Evolutionary conservation across 257 asterid species (phyloP).

Genomic region (Coffea eugenioides): DNA sequence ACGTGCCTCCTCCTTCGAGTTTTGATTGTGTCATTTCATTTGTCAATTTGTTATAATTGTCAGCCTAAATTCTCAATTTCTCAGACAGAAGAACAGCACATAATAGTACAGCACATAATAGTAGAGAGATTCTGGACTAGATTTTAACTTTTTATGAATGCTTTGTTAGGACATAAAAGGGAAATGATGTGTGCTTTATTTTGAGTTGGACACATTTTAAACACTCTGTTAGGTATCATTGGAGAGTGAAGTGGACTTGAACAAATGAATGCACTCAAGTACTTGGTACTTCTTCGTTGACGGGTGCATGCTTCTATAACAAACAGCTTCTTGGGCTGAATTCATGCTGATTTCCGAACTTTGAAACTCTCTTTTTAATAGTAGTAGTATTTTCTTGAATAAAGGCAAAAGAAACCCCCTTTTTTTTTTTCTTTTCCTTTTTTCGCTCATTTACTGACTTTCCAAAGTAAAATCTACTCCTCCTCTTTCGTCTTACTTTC

Average conservation of each 20-base stretch:
- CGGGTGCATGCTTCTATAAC: background rate
- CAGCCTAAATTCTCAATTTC: slow-evolving; percentile 38
- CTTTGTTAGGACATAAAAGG: background rate
- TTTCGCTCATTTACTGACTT: background rate
- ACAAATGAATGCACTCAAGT: slow-evolving; percentile 5
- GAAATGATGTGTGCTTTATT: background rate
- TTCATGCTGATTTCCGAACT: slow-evolving; percentile 13
- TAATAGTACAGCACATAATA: background rate
- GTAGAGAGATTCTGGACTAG: background rate
- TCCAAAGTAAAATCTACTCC: slow-evolving; percentile 23
- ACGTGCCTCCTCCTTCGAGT: background rate
- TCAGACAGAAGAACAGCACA: slow-evolving; percentile 11
- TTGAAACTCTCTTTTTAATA: slow-evolving; percentile 8
- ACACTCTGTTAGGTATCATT: background rate
- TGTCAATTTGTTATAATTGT: slow-evolving; percentile 23
- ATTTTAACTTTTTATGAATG: background rate
- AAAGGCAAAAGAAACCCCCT: slow-evolving; percentile 14
- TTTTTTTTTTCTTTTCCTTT: background rate
- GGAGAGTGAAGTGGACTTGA: slow-evolving; percentile 18
- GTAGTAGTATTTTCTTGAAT: slow-evolving; percentile 21
- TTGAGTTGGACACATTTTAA: slow-evolving; percentile 2
- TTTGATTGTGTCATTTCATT: slow-evolving; percentile 7
- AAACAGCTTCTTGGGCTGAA: slow-evolving; percentile 18
- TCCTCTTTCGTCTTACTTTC: slow-evolving; percentile 20
- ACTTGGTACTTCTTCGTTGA: background rate